A percentile compares a stretch with the other conserved stretches of the same genome.
phyloP scores from a whole-genome alignment of 331 rosid species.

The Spiraea crenata region DNA sequence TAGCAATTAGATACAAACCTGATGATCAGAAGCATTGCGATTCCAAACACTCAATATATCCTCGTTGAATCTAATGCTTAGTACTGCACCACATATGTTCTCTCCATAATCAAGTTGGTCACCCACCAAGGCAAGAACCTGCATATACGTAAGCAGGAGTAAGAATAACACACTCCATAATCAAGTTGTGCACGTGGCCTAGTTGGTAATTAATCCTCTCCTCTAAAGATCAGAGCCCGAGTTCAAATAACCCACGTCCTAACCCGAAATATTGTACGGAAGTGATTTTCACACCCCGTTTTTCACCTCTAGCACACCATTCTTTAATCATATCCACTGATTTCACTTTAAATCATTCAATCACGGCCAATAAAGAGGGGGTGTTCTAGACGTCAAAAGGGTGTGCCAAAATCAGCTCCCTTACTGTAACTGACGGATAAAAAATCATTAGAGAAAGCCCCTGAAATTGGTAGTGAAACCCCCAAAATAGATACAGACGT shows the following conservation, averaged over 20 bases:
- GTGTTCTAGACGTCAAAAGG: no score
- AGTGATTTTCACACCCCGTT: no score
- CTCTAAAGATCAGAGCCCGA: not conserved
- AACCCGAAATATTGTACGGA: not conserved
- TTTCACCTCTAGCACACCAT: no score
- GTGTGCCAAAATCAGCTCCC: no score
- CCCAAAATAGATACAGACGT: not conserved
- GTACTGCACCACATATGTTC: slow-evolving; percentile 87
- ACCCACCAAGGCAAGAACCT: slow-evolving; percentile 94
- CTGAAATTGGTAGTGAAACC: not conserved
- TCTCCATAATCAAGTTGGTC: slow-evolving; percentile 89
- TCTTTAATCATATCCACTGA: no score
- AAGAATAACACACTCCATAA: not conserved
- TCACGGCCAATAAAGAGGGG: no score
- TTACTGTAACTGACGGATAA: not conserved
- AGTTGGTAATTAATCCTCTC: not conserved
- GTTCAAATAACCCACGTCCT: not conserved
- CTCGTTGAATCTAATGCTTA: slow-evolving; percentile 92
- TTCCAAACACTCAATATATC: slow-evolving; percentile 94
- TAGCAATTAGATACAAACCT: slow-evolving; percentile 38
- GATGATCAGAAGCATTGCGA: slow-evolving; percentile 79
- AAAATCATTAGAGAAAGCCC: not conserved
- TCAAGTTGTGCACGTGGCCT: not conserved
- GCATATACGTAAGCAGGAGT: slow-evolving; percentile 18
- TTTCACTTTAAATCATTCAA: no score